Percentiles rank a stretch among this genome's conserved stretches.
These are phyloP conservation scores for Lecanicillium sp. DNA, from an alignment of 2,329 filamentous ascomycete species.

Conservation along the genomic window DNA sequence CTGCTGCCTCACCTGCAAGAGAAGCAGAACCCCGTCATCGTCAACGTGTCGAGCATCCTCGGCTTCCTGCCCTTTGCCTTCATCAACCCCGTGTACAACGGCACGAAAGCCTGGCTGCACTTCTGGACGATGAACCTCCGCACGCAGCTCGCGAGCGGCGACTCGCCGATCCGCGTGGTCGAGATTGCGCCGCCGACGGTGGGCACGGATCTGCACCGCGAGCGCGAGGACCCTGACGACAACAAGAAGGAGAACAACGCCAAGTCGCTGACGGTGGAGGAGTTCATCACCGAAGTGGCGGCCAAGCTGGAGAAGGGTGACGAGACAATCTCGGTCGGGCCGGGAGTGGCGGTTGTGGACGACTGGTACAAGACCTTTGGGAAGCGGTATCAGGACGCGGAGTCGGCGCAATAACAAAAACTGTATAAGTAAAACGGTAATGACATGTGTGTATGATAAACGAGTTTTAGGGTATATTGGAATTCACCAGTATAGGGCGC, in stretches of 20 bases:
- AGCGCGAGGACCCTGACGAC: constrained; percentile 49
- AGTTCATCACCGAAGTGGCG: constrained; percentile 46
- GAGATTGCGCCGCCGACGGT: constrained; percentile 53
- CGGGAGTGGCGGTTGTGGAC: constrained; percentile 37
- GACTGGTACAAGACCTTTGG: constrained; percentile 39
- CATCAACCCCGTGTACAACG: constrained; percentile 54
- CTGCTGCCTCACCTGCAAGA: constrained; percentile 44
- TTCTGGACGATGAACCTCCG: constrained; percentile 51
- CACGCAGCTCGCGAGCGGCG: constrained; percentile 37
- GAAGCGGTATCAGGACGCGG: constrained; percentile 12
- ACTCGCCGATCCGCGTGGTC: constrained; percentile 40
- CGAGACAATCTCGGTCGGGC: constrained; percentile 35
- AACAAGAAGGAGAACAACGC: constrained; percentile 52
- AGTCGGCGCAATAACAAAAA: neutral
- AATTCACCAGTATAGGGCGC: too few relatives aligned
- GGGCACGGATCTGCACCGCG: constrained; percentile 48
- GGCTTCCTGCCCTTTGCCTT: constrained; percentile 47
- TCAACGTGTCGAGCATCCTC: constrained; percentile 50
- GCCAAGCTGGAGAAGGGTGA: constrained; percentile 39
- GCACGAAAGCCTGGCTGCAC: constrained; percentile 53
- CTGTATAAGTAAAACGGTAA: too few relatives aligned
- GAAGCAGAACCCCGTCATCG: constrained; percentile 36
- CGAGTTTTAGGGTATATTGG: too few relatives aligned
- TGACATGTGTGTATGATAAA: too few relatives aligned
- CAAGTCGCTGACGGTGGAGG: constrained; percentile 37